Evolutionary conservation across 179 eudicot species (phyloP), one percentile per base, ranked within the genome.

Genomic region (Amaranthus tricolor): DNA sequence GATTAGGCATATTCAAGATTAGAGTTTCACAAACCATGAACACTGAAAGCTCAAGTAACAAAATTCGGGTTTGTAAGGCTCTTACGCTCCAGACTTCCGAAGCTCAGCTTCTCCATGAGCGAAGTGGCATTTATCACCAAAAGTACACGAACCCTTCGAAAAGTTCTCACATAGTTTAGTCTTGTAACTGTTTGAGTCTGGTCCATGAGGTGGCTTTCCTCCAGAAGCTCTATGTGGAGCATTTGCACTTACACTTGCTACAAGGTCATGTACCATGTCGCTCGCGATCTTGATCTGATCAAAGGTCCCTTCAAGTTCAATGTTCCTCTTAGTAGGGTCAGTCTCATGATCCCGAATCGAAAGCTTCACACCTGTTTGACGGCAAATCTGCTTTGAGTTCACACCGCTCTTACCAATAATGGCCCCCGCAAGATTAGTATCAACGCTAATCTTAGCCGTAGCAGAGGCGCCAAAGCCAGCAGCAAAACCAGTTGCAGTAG

Each of bases 221-320:
- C 86, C 86, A 16, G 67, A 69, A 44, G 40, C 75, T 43, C 72
- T 84, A 11, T 62, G 6, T 11, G 73, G 87, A 50, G 70, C 81
- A 0, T 51, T 77, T 20, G 86, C 77, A 53, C 90, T 74, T 3
- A 85, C 66, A 13, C 64, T 88, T 15, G 79, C 83, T 63, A 88
- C 86, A 44, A 88, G 88, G 57, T 84, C 88, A 19, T 78, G 74
- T 2, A 87, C 90, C 90, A 87, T 82, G 10, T 81, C 83, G 70
- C 85, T 85, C 0, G 90, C 90, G 73, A 84, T 73, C 84, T 85
- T 85, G 76, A 87, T 87, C 89, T 85, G 90, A 69, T 87, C 90
- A 64, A 85, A 85, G 0, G 84, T 84, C 7, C 90, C 90, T 78
- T 87, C 87, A 5, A 87, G 87, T 69, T 87, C 90, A 50, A 87